Evolutionary conservation across 2,329 filamentous ascomycete species (phyloP).

Genomic region (Penicillium sumatraense): DNA sequence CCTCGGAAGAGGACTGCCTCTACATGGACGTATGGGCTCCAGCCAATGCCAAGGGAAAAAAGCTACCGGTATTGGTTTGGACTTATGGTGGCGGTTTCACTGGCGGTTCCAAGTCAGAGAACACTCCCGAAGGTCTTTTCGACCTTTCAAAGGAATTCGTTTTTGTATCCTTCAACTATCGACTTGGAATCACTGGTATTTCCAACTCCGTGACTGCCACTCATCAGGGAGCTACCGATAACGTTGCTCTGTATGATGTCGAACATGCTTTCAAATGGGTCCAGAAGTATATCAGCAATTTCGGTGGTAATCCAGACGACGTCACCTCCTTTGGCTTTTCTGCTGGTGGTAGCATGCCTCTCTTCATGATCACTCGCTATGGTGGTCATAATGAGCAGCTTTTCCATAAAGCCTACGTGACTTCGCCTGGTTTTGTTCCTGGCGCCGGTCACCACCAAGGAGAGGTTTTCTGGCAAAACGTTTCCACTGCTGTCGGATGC

Average conservation of each 20-base stretch:
- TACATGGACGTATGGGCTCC: conserved; percentile 26
- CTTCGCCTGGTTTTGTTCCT: conserved; percentile 38
- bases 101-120: conserved; percentile 33
- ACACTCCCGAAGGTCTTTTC: conserved; percentile 40
- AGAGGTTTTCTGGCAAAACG: conserved; percentile 38
- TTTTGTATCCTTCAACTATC: conserved; percentile 42
- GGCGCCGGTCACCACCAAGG: conserved; percentile 42
- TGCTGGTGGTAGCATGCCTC: conserved; percentile 7
- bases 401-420: conserved; percentile 37
- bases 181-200: conserved; percentile 22
- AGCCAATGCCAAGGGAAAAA: conserved; percentile 29
- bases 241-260: conserved; percentile 22
- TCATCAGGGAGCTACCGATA: conserved; percentile 34
- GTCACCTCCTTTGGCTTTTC: conserved; percentile 23
- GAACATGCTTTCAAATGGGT: conserved; percentile 23
- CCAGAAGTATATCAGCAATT: conserved; percentile 21
- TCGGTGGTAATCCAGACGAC: conserved; percentile 22
- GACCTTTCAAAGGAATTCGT: conserved; percentile 36
- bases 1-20: conserved; percentile 34
- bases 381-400: conserved; percentile 37
- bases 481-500: conserved; percentile 37
- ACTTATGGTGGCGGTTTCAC: conserved; percentile 34
- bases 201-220: conserved; percentile 3
- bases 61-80: conserved; percentile 36
- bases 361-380: conserved; percentile 38